Conservation (phyloP, 331 rosid species). For the Phaseolus coccineus region DNA sequence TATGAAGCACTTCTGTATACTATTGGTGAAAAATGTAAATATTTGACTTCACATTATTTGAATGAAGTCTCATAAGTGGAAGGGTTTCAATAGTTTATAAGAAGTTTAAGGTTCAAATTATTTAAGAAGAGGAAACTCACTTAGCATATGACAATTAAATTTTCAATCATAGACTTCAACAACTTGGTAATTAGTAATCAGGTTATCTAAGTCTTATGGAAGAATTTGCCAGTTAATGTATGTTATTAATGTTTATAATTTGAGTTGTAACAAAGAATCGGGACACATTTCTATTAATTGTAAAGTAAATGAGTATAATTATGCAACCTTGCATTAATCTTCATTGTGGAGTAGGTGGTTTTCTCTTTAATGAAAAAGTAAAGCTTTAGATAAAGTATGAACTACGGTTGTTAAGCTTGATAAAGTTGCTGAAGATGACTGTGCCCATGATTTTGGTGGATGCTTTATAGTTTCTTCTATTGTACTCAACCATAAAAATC, state of each 20-base stretch:
- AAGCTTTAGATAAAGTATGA: constrained; percentile 30
- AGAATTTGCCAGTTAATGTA: background rate
- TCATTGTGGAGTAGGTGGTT: constrained; percentile 22
- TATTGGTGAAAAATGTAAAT: constrained; percentile 9
- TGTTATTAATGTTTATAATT: background rate
- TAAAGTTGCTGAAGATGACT: constrained; percentile 10
- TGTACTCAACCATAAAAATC: constrained; percentile 15
- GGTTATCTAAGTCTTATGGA: background rate
- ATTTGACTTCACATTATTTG: background rate
- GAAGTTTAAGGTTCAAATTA: background rate
- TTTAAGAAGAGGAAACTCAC: background rate
- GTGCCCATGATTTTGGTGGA: constrained; percentile 32
- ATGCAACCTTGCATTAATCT: background rate
- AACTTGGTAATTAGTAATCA: background rate
- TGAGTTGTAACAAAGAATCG: background rate
- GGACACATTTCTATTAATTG: constrained; percentile 14
- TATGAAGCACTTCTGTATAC: background rate
- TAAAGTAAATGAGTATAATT: background rate
- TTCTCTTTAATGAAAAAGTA: constrained; percentile 39
- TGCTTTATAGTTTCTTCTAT: constrained; percentile 40
- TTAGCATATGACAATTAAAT: background rate
- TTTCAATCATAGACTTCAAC: background rate
- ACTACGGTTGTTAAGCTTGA: background rate
- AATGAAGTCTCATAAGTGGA: background rate
- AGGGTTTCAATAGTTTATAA: background rate